Conservation (phyloP, 148 eudicot genomes). For the Rhododendron mucronatum region DNA sequence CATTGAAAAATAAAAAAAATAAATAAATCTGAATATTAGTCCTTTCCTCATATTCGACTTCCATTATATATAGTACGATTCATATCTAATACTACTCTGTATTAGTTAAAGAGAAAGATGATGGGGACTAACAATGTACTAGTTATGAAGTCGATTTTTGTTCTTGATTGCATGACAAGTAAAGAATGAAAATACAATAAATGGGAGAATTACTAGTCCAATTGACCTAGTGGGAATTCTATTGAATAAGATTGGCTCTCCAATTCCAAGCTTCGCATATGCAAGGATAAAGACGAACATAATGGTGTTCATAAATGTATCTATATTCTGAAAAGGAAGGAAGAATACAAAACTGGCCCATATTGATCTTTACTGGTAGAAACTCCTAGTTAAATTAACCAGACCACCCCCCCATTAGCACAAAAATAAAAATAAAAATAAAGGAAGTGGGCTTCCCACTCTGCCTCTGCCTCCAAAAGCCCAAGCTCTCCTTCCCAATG, state of each 20-base stretch:
- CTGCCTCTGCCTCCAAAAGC: slow-evolving; percentile 11
- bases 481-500: not conserved
- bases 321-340: not conserved
- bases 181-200: not conserved
- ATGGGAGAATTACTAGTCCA: not conserved
- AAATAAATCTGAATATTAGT: no score
- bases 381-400: not conserved
- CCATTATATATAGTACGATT: not conserved
- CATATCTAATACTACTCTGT: not conserved
- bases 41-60: no score
- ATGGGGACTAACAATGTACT: not conserved
- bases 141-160: no score
- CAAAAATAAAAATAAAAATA: not conserved
- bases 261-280: not conserved
- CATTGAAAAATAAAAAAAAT: no score
- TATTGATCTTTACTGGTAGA: slow-evolving; percentile 7
- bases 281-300: not conserved
- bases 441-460: not conserved
- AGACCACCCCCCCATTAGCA: not conserved
- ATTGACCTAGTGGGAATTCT: not conserved
- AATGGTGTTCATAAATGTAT: not conserved
- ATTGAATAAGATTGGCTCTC: not conserved
- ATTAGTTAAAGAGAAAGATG: not conserved
- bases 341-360: slow-evolving; percentile 16
- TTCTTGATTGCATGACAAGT: not conserved